Evolutionary conservation across 306 rosid species (phyloP).

Genomic region (Echinosophora koreensis): DNA sequence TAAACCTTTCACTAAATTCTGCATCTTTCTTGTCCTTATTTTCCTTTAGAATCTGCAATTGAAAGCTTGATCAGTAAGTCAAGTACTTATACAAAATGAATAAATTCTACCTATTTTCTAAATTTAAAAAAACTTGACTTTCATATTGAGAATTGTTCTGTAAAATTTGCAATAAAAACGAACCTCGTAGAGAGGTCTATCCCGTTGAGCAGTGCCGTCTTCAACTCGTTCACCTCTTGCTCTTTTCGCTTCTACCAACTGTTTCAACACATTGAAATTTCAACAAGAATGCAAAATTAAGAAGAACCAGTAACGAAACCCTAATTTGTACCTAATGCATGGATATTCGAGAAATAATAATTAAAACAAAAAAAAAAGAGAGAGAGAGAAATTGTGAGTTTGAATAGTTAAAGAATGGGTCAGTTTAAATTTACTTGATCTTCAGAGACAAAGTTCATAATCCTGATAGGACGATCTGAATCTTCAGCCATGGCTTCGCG

Average conservation of each 20-base stretch:
- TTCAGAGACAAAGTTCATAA: constrained; percentile 90
- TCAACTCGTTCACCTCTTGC: constrained; percentile 87
- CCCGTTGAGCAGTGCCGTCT: constrained; percentile 91
- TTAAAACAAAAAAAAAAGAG: background rate
- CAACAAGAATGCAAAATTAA: background rate
- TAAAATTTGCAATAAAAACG: constrained; percentile 10
- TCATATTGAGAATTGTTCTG: background rate
- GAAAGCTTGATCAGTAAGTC: constrained; percentile 7
- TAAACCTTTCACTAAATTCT: constrained; percentile 90
- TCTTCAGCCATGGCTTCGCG: constrained; percentile 70
- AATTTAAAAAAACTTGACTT: background rate
- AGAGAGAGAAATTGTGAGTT: background rate
- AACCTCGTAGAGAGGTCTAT: constrained; percentile 91
- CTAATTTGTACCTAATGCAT: background rate
- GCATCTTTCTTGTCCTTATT: constrained; percentile 92
- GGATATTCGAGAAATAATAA: background rate
- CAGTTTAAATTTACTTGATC: constrained; percentile 64
- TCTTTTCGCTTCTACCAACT: constrained; percentile 81
- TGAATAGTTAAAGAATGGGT: constrained; percentile 5
- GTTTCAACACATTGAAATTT: constrained; percentile 26
- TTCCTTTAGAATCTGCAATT: constrained; percentile 79
- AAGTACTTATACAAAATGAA: background rate
- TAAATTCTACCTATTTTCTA: background rate
- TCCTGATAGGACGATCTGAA: constrained; percentile 62
- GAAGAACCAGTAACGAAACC: constrained; percentile 26